These are phyloP conservation scores for Phytophthora kernoviae DNA, from an alignment of 352 stramenopile species.

Conservation along the genomic window DNA sequence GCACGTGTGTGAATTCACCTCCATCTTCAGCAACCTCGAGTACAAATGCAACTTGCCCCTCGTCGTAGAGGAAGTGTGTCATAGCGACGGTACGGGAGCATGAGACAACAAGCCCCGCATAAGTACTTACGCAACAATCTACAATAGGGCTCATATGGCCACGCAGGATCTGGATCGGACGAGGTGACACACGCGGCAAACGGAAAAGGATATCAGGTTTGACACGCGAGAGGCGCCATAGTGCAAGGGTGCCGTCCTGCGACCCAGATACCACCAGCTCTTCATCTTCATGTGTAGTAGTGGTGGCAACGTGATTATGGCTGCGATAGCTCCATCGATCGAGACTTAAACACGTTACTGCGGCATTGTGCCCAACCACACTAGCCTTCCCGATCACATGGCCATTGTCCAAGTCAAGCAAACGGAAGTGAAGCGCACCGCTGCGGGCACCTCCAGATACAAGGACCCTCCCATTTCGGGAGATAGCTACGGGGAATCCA, in stretches of 20 bases:
- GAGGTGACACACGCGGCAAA: conserved; percentile 67
- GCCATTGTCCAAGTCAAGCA: conserved; percentile 82
- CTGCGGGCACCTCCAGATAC: conserved; percentile 74
- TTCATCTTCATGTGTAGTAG: conserved; percentile 62
- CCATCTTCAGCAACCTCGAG: conserved; percentile 40
- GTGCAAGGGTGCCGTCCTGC: conserved; percentile 63
- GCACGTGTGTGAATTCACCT: conserved; percentile 49
- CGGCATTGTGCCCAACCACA: conserved; percentile 70
- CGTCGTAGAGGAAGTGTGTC: conserved; percentile 75
- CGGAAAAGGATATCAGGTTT: conserved; percentile 80
- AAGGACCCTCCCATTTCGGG: conserved; percentile 73
- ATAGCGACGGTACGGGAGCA: conserved; percentile 59
- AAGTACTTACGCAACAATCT: conserved; percentile 71
- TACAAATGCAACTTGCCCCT: conserved; percentile 74
- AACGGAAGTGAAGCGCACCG: conserved; percentile 74
- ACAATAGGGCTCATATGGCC: conserved; percentile 56
- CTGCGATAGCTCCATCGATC: conserved; percentile 62
- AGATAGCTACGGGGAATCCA: conserved; percentile 67
- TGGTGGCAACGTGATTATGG: conserved; percentile 29
- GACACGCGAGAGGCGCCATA: conserved; percentile 77
- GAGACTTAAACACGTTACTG: conserved; percentile 75
- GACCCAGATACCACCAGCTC: conserved; percentile 78
- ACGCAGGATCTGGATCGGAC: conserved; percentile 66
- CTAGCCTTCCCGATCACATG: conserved; percentile 85
- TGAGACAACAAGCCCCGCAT: conserved; percentile 66